phyloP scores from a whole-genome alignment of 495 filamentous ascomycete species.

The Penicillium robsamsonii region DNA sequence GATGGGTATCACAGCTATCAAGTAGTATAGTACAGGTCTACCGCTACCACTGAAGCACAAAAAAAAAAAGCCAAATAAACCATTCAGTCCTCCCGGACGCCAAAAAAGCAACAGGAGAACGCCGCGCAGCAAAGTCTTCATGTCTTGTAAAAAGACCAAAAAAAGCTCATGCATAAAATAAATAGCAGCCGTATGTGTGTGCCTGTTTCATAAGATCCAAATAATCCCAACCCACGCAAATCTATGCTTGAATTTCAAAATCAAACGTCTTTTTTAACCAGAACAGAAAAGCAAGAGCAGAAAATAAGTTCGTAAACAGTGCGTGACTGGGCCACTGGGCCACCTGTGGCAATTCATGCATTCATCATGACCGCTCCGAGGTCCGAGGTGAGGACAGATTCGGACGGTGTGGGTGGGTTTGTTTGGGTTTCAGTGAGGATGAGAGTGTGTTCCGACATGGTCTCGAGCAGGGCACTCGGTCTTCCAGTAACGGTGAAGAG shows the following conservation, averaged over 20 bases:
- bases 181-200: neutral
- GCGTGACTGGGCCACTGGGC: neutral
- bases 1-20: slow-evolving; percentile 33
- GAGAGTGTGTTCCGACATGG: slow-evolving; percentile 39
- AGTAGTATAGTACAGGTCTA: slow-evolving; percentile 35
- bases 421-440: slow-evolving; percentile 32
- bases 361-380: slow-evolving; percentile 42
- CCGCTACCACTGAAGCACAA: slow-evolving; percentile 21
- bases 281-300: slow-evolving; percentile 2
- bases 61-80: slow-evolving; percentile 7
- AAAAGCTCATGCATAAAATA: slow-evolving; percentile 5
- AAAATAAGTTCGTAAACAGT: slow-evolving; percentile 24
- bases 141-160: neutral
- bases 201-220: slow-evolving; percentile 2
- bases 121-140: neutral
- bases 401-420: slow-evolving; percentile 21
- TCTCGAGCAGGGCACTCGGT: slow-evolving; percentile 37
- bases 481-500: slow-evolving; percentile 43
- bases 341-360: slow-evolving; percentile 26
- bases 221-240: slow-evolving; percentile 14
- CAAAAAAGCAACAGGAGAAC: slow-evolving; percentile 7
- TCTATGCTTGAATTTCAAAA: slow-evolving; percentile 11
- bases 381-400: slow-evolving; percentile 30
- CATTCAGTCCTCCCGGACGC: neutral
- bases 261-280: slow-evolving; percentile 6